Base-by-base conservation (phyloP, 345 rosid genomes). In the Acer yangbiense region DNA sequence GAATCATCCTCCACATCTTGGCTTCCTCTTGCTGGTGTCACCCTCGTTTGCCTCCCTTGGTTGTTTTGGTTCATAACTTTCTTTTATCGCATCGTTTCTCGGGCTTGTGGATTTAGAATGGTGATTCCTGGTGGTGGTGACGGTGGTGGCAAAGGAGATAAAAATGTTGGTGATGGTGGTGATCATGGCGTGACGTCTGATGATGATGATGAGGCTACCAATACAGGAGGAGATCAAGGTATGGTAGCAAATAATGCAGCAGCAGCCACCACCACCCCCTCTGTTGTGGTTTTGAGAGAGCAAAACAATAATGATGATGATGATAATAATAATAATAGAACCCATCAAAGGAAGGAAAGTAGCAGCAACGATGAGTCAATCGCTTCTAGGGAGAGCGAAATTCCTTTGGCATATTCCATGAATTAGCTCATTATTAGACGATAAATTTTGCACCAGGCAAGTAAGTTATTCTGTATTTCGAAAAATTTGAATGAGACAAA, bases 1-100 rank as follows among this genome's bases (percentile, higher is more conserved):
- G 72, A 76, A 23, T 74, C 82, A 13, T 46, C 83, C 29, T 80
- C 92, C 14, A 75, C 83, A 0, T 10, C 80, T 16, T 91, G 92
- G 94, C 86, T 90, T 20, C 87, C 93, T 48, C 69, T 82, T 61
- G 80, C 82, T 11, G 98, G 98, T 58, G 83, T 90, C 39, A 6
- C 82, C 78, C 88, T 92, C 3, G 91, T 90, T 57, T 89, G 93
- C 84, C 82, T 93, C 16, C 98, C 98, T 14, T 93, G 98, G 98
- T 23, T 87, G 16, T 95, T 95, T 73, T 92, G 98, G 98, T 2
- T 82, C 32, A 17, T 90, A 39, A 90, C 93, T 0, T 89, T 89
- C 68, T 23, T 84, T 3, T 95, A 93, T 68, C 91, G 95, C 0
- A 48, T 93, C 60, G 1, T 88, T 25, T 95, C 98, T 7, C 86